These are phyloP conservation scores for Phaeosphaeriaceae sp. DNA, from an alignment of 2,329 filamentous ascomycete genomes.

Conservation along the genomic window DNA sequence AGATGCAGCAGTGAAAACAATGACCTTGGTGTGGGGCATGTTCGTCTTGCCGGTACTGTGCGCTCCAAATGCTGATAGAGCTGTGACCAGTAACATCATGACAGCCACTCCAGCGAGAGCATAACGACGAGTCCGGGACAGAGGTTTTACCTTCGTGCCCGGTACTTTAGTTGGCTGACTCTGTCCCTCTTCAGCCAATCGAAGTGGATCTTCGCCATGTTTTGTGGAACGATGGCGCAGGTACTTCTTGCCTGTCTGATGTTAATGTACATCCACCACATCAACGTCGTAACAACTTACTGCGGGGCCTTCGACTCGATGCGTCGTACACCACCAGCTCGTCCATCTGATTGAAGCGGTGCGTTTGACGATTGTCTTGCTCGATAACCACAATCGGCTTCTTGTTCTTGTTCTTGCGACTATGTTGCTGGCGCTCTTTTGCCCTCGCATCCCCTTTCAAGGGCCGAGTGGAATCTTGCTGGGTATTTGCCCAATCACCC, in stretches of 20 bases:
- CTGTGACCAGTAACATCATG: conserved; percentile 20
- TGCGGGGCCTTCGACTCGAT: conserved; percentile 11
- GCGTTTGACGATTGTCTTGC: conserved; percentile 8
- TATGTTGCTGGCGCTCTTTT: conserved; percentile 13
- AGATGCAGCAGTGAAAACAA: conserved; percentile 28
- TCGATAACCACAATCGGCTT: conserved; percentile 28
- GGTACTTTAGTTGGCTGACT: neutral
- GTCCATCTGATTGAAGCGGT: neutral
- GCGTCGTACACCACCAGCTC: conserved; percentile 1
- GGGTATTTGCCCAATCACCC: conserved; percentile 26
- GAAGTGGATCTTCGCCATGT: conserved; percentile 1
- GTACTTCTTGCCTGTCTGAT: conserved; percentile 16
- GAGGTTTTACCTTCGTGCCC: neutral
- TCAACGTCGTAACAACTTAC: conserved; percentile 11
- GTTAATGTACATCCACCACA: neutral
- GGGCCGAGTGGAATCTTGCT: conserved; percentile 6
- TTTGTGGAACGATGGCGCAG: conserved; percentile 22
- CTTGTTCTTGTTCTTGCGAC: conserved; percentile 18
- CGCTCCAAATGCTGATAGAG: conserved; percentile 14
- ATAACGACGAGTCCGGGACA: conserved; percentile 22
- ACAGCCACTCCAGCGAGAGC: conserved; percentile 14
- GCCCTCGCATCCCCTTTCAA: conserved; percentile 19
- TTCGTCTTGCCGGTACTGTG: conserved; percentile 24
- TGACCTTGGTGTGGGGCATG: conserved; percentile 24
- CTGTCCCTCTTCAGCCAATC: conserved; percentile 19